These are phyloP conservation scores for Diaporthe sp. DNA, from an alignment of 2,329 filamentous ascomycete species.

Conservation along the genomic window DNA sequence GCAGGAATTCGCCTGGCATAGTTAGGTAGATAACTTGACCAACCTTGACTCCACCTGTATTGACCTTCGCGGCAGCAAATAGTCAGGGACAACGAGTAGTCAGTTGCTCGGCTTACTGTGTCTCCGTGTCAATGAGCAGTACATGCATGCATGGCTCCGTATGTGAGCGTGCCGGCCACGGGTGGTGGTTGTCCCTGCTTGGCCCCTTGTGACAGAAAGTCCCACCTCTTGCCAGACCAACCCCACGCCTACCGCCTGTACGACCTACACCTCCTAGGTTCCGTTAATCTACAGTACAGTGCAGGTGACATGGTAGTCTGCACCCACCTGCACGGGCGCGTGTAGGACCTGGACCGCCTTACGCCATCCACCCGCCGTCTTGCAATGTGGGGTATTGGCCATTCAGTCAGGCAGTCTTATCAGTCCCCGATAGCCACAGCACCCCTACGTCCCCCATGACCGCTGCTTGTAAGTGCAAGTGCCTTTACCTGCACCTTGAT, in stretches of 20 bases:
- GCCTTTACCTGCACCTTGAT: constrained; percentile 21
- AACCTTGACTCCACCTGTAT: no score
- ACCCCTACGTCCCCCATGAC: constrained; percentile 8
- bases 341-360: not conserved
- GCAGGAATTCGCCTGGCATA: not conserved
- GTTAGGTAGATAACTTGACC: no score
- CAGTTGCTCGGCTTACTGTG: not conserved
- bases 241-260: constrained; percentile 5
- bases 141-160: not conserved
- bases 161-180: not conserved
- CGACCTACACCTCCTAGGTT: not conserved
- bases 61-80: not conserved
- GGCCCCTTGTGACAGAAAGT: constrained; percentile 11
- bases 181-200: not conserved
- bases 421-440: constrained; percentile 26
- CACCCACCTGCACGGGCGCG: not conserved
- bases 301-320: not conserved
- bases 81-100: not conserved
- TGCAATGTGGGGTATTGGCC: constrained; percentile 18
- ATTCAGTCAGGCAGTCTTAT: constrained; percentile 24
- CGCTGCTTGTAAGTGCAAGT: constrained; percentile 27
- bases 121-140: constrained; percentile 3
- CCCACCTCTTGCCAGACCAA: not conserved
- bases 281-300: not conserved
- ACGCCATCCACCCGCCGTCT: not conserved